A percentile compares a stretch with the other conserved stretches of the same genome.
These are phyloP conservation scores for Emmonsia crescens DNA, from an alignment of 2,329 filamentous ascomycete species.

Conservation along the genomic window DNA sequence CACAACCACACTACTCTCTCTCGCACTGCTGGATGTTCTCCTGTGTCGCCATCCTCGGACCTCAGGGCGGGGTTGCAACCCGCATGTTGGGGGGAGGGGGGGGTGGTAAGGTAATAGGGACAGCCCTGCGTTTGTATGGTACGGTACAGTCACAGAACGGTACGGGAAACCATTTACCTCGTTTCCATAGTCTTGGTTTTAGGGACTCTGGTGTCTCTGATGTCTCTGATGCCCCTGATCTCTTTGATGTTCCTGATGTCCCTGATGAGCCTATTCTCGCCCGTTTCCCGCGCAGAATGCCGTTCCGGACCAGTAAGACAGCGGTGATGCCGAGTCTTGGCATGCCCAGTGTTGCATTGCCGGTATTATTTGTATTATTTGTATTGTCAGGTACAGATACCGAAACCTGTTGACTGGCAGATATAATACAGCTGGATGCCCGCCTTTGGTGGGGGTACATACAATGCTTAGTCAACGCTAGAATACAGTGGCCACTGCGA, in stretches of 20 bases:
- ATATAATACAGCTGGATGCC: neutral
- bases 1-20: neutral
- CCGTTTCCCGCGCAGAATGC: neutral
- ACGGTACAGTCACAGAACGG: neutral
- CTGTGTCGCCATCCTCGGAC: too few relatives aligned
- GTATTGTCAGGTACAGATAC: neutral
- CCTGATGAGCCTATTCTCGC: neutral
- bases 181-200: neutral
- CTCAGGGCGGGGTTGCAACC: neutral
- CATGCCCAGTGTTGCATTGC: neutral
- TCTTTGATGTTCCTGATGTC: neutral
- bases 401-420: too few relatives aligned
- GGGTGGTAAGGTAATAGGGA: too few relatives aligned
- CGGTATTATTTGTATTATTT: neutral
- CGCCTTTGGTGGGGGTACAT: neutral
- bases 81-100: too few relatives aligned
- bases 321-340: neutral
- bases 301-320: neutral
- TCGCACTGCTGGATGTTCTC: too few relatives aligned
- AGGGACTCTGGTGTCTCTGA: neutral
- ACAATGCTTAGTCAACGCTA: neutral
- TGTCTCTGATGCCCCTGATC: neutral
- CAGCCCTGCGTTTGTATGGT: too few relatives aligned
- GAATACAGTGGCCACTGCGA: neutral
- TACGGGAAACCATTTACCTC: neutral